phyloP scores from a whole-genome alignment of 352 stramenopile species.

The Phytophthora hybrid region DNA sequence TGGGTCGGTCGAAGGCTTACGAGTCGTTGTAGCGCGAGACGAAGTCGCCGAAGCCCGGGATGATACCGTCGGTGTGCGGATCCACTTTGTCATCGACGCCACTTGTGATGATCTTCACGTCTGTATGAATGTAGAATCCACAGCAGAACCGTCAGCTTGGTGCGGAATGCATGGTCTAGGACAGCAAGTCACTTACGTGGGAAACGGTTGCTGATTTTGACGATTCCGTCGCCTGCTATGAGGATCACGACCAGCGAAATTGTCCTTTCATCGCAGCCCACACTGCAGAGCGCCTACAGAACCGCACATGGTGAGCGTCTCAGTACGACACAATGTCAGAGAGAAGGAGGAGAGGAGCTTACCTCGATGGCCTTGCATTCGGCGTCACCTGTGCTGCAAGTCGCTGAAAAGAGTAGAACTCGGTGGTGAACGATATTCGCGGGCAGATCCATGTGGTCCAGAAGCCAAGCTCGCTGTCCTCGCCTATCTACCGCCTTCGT shows the following conservation, averaged over 20 bases:
- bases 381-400: constrained; percentile 33
- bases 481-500: constrained; percentile 9
- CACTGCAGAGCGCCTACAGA: constrained; percentile 37
- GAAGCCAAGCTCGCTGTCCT: constrained; percentile 21
- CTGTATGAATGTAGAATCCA: constrained; percentile 22
- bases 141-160: not conserved
- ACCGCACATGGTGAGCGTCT: not conserved
- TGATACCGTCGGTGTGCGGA: constrained; percentile 30
- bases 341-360: not conserved
- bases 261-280: constrained; percentile 36
- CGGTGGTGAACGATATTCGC: constrained; percentile 43
- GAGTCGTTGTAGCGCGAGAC: constrained; percentile 49
- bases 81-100: constrained; percentile 46
- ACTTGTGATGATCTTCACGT: constrained; percentile 47
- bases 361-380: constrained; percentile 53
- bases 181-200: constrained; percentile 38
- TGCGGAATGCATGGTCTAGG: not conserved
- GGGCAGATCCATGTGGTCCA: constrained; percentile 49
- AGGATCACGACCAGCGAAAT: constrained; percentile 58
- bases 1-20: not conserved
- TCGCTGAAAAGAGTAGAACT: constrained; percentile 48
- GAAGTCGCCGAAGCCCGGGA: constrained; percentile 56
- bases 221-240: constrained; percentile 39
- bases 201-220: constrained; percentile 42
- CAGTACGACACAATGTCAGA: not conserved